Percentiles rank a stretch among this genome's conserved stretches.
phyloP scores from a whole-genome alignment of 805 yeast genomes.

The Suhomyces sp. region DNA sequence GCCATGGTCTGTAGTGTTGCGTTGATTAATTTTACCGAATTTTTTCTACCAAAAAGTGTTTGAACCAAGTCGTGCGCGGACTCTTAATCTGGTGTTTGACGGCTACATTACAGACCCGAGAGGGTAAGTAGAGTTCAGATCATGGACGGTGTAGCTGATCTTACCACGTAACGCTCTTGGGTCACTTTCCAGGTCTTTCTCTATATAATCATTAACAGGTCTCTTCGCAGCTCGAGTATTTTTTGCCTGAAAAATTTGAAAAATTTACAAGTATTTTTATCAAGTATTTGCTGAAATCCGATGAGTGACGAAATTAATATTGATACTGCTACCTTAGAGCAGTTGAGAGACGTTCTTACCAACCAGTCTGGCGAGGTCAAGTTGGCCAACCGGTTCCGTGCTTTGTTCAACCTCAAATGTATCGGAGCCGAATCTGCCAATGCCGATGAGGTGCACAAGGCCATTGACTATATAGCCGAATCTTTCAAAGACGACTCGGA shows the following conservation, averaged over 20 bases:
- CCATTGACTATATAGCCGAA: conserved; percentile 80
- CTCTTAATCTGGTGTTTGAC: too few species aligned
- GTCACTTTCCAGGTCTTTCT: too few species aligned
- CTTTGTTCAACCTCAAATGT: conserved; percentile 85
- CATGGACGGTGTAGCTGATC: too few species aligned
- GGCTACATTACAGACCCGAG: too few species aligned
- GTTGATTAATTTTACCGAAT: neutral
- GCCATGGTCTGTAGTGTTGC: conserved; percentile 8
- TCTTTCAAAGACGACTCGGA: conserved; percentile 82
- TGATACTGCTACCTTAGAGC: conserved; percentile 51
- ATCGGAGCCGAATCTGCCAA: conserved; percentile 70
- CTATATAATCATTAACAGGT: too few species aligned
- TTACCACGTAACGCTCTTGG: too few species aligned
- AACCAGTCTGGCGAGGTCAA: conserved; percentile 67
- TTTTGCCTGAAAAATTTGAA: conserved; percentile 1
- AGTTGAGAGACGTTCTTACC: conserved; percentile 66
- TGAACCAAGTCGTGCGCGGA: neutral
- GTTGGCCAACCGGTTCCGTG: conserved; percentile 87
- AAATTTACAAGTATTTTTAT: neutral
- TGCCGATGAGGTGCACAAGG: conserved; percentile 54
- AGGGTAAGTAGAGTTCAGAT: too few species aligned
- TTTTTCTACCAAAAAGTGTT: neutral
- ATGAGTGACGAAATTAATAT: conserved; percentile 38
- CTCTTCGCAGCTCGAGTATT: neutral
- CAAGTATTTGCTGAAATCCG: neutral